Conservation (phyloP, 805 yeast species). For the Spathaspora passalidarum region DNA sequence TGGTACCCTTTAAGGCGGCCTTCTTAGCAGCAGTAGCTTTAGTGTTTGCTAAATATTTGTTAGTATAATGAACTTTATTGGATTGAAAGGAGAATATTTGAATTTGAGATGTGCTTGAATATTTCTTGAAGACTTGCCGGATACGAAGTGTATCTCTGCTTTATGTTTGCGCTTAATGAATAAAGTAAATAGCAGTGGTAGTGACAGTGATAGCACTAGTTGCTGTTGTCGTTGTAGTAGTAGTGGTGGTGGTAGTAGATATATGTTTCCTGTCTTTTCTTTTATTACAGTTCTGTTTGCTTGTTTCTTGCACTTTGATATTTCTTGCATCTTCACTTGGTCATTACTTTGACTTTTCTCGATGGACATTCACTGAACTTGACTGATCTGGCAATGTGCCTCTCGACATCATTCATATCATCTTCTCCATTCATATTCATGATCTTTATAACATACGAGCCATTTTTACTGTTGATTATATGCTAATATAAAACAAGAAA, state of each 20-base stretch:
- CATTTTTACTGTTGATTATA: conserved; percentile 7
- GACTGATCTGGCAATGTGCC: too few species aligned
- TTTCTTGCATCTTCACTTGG: too few species aligned
- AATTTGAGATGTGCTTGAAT: not conserved
- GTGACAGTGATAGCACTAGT: too few species aligned
- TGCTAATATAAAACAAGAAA: conserved; percentile 3
- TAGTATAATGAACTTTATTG: conserved; percentile 14
- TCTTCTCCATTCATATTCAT: not conserved
- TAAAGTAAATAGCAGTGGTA: too few species aligned
- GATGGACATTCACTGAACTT: not conserved
- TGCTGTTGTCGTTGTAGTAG: not conserved
- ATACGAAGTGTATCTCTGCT: too few species aligned
- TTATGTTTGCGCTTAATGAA: too few species aligned
- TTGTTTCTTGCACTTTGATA: too few species aligned
- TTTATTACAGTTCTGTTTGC: too few species aligned
- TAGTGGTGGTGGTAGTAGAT: not conserved
- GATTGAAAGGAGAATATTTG: not conserved
- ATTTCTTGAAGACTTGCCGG: not conserved
- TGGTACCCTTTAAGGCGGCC: conserved; percentile 97
- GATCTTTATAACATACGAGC: conserved; percentile 10
- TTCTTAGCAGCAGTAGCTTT: conserved; percentile 98
- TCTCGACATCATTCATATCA: not conserved
- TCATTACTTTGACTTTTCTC: too few species aligned
- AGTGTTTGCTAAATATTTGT: conserved; percentile 40
- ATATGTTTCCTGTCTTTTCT: not conserved